Percentiles rank a stretch among this genome's conserved stretches.
These are phyloP conservation scores for Volvox africanus DNA, from an alignment of 139 green algal genomes.

Conservation along the genomic window DNA sequence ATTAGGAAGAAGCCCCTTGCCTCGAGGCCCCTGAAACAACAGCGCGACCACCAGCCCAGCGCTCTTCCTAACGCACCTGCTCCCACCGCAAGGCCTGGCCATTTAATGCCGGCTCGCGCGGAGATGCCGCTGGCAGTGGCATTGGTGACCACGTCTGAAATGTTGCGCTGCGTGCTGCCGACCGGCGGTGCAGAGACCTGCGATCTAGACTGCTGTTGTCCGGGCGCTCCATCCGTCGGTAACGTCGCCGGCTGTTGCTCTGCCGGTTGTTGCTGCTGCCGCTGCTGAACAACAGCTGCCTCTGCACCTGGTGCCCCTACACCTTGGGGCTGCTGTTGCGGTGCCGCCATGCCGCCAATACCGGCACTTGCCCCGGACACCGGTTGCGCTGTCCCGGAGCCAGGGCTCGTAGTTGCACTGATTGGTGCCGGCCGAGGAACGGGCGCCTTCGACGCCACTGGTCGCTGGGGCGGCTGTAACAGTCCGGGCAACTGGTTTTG, in stretches of 20 bases:
- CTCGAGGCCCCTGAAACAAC: too few species aligned
- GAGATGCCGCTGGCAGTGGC: constrained; percentile 34
- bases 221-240: too few species aligned
- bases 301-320: neutral
- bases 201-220: too few species aligned
- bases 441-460: neutral
- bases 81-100: constrained; percentile 13
- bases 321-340: neutral
- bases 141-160: constrained; percentile 46
- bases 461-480: neutral
- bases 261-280: neutral
- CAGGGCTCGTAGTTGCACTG: neutral
- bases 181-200: neutral
- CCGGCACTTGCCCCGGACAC: neutral
- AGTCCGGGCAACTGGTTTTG: neutral
- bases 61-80: constrained; percentile 3
- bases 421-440: too few species aligned
- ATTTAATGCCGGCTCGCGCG: constrained; percentile 35
- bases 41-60: neutral
- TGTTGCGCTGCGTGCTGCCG: constrained; percentile 46
- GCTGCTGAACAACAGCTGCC: neutral
- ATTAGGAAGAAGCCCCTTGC: too few species aligned
- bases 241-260: neutral
- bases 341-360: neutral
- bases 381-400: neutral